Base-by-base conservation (phyloP, 31 red algal genomes). In the Porphyra umbilicalis region DNA sequence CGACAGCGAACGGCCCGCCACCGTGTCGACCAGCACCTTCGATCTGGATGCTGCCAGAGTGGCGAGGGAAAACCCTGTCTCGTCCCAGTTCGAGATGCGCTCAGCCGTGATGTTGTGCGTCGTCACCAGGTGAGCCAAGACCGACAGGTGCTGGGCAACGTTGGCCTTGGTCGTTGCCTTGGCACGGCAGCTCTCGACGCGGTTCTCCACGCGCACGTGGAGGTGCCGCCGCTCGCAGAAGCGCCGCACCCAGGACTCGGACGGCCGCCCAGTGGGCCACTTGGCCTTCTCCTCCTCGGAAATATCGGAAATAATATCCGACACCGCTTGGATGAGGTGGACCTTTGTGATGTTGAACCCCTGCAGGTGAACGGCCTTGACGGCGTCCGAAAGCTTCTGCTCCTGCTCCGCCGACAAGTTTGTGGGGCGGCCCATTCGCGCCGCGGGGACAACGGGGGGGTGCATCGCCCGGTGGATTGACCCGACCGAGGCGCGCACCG, bases 51-150 rank as follows among this genome's bases (percentile, higher is more conserved):
- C 34, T 16, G 81, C 35, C 42, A 84, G 77, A 68, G 80, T 79
- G 31, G 42, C 85, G 29, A 81, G 85, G 29, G 85, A 81, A 32
- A 83, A 81, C n/a, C 90, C 85, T 32, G 68, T 39, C 79, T 87
- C 85, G 37, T 92, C 90, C 2, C 83, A 76, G 81, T 92, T 92
- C 35, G 80, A 83, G 25, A 88, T 81, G 6, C 76, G 16, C 29
- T 6, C 32, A 4, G 85, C 31, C 46, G 71, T 71, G 37, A 92
- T 81, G 29, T 67, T 11, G 37, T 87, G 76, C n/a, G 86, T 82
- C 35, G 83, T 32, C 18, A 87, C 79, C 18, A 88, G 15, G 20
- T 87, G 82, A 0, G 44, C 34, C 7, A 92, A 25, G 33, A 79
- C 77, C 5, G 80, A 76, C 33, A 88, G 83, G 75, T 92, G 85